These are phyloP conservation scores for Lactifluus hygrophoroides DNA, from an alignment of 768 basidiomycete genomes.

Conservation along the genomic window DNA sequence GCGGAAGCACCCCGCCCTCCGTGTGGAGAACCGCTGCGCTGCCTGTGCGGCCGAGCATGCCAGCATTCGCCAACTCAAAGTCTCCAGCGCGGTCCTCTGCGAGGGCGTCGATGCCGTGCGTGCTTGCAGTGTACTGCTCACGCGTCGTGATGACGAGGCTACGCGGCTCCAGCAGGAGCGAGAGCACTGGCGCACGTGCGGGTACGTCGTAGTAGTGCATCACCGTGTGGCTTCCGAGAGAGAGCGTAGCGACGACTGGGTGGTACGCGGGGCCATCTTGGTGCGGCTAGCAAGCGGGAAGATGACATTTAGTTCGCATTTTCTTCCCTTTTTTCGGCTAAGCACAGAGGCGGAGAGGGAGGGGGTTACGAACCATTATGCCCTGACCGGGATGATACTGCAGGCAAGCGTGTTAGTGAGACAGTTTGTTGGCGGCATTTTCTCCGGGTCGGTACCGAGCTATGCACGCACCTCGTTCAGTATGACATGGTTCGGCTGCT, in stretches of 20 bases:
- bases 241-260: slow-evolving; percentile 86
- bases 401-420: neutral
- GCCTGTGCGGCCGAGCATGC: slow-evolving; percentile 36
- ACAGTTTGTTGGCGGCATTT: no score
- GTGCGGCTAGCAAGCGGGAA: slow-evolving; percentile 58
- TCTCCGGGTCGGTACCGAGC: neutral
- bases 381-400: slow-evolving; percentile 87
- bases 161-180: slow-evolving; percentile 75
- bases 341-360: slow-evolving; percentile 1
- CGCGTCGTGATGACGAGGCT: slow-evolving; percentile 73
- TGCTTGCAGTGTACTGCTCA: slow-evolving; percentile 56
- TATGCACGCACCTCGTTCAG: slow-evolving; percentile 61
- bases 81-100: slow-evolving; percentile 38
- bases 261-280: slow-evolving; percentile 87
- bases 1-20: slow-evolving; percentile 43
- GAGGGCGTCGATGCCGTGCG: slow-evolving; percentile 74
- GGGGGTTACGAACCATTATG: slow-evolving; percentile 59
- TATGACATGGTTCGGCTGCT: slow-evolving; percentile 79
- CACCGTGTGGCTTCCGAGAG: slow-evolving; percentile 73
- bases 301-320: neutral
- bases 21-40: slow-evolving; percentile 22
- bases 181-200: slow-evolving; percentile 54
- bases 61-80: slow-evolving; percentile 48
- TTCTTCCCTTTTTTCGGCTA: neutral
- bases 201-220: slow-evolving; percentile 77